These are phyloP conservation scores for Cunninghamia lanceolata DNA, from an alignment of 75 land plant species.

Conservation along the genomic window DNA sequence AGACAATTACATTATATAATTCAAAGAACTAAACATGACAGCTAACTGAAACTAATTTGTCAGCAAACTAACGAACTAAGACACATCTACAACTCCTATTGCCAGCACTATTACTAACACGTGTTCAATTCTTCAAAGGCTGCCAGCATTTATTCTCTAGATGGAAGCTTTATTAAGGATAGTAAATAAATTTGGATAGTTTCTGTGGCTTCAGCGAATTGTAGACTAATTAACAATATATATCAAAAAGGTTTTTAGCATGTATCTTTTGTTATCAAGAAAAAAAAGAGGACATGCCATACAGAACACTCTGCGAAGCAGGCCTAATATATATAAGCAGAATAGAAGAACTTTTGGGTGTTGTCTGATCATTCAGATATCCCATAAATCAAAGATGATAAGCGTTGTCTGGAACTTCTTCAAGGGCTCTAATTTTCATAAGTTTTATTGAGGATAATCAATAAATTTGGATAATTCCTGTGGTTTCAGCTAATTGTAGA, in stretches of 20 bases:
- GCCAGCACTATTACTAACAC: too few relatives aligned
- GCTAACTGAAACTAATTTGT: too few relatives aligned
- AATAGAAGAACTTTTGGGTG: not conserved
- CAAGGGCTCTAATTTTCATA: too few relatives aligned
- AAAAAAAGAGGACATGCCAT: too few relatives aligned
- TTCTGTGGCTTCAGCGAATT: not conserved
- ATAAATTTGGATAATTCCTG: too few relatives aligned
- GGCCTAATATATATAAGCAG: not conserved
- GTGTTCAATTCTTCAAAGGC: too few relatives aligned
- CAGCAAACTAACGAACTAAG: too few relatives aligned
- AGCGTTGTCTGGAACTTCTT: too few relatives aligned
- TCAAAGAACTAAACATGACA: too few relatives aligned
- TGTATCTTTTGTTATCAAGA: not conserved
- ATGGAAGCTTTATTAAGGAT: not conserved
- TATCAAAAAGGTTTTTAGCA: not conserved
- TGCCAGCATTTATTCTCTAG: not conserved
- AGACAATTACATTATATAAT: too few relatives aligned
- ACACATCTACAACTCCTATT: too few relatives aligned
- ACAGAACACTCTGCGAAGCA: not conserved
- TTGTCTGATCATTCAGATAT: not conserved
- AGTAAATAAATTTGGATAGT: not conserved
- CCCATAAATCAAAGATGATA: not conserved
- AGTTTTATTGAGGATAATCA: not conserved
- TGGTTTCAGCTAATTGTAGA: too few relatives aligned
- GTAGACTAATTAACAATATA: not conserved